Evolutionary conservation across 176 grass and related monocot species (phyloP).

Genomic region (Musa acuminata): DNA sequence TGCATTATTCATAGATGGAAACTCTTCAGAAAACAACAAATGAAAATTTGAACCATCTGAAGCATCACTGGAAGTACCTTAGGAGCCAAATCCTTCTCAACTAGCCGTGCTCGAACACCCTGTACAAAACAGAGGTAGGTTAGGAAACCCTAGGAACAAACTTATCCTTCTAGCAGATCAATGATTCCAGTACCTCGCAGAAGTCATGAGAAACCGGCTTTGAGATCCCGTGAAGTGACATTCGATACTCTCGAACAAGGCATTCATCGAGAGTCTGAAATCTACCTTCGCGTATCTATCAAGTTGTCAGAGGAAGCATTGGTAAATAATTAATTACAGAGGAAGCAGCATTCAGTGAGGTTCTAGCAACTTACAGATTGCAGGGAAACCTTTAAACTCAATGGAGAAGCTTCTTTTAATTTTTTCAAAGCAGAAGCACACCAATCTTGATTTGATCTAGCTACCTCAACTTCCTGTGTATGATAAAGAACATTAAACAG

Average conservation of each 20-base stretch:
- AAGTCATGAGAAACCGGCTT: conserved; percentile 73
- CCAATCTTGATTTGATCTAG: conserved; percentile 91
- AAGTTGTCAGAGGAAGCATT: conserved; percentile 12
- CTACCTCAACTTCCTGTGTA: conserved; percentile 72
- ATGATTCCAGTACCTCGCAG: conserved; percentile 48
- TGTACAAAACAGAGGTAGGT: conserved; percentile 14
- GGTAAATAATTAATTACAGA: conserved; percentile 7
- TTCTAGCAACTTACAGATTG: conserved; percentile 57
- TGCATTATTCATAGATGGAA: conserved; percentile 26
- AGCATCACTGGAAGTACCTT: conserved; percentile 50
- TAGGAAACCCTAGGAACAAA: not conserved
- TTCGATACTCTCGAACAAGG: conserved; percentile 86
- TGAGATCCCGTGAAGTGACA: conserved; percentile 69
- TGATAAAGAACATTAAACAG: not conserved
- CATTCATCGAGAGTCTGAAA: conserved; percentile 95
- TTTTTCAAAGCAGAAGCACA: conserved; percentile 74
- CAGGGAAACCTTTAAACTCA: conserved; percentile 80
- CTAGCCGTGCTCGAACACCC: conserved; percentile 77
- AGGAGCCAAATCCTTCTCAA: conserved; percentile 64
- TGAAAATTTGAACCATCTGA: not conserved
- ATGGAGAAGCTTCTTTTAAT: conserved; percentile 83
- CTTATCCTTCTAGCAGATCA: not conserved
- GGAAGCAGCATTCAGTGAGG: conserved; percentile 9
- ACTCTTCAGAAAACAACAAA: not conserved
- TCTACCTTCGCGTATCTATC: conserved; percentile 86